Base-by-base conservation (phyloP, 768 basidiomycete genomes). In the Russula virescens region DNA sequence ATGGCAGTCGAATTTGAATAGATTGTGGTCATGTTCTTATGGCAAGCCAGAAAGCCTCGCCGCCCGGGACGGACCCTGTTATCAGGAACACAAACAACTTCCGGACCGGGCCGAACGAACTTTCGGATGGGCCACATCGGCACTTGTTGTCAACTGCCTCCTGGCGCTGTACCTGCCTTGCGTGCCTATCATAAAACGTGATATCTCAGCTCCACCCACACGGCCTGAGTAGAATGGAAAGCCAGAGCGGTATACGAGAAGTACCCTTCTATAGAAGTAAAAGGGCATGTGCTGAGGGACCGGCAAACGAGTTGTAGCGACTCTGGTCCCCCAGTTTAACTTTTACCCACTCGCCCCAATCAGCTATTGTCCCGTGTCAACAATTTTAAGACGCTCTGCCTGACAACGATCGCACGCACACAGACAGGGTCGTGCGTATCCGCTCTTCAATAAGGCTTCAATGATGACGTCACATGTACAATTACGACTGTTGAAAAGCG, bases 1-100 rank as follows among this genome's bases (percentile, higher is more conserved):
- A 65, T 49, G 54, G 31, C 19, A 18, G 49, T 38, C 4, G 58
- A 60, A 46, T 58, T 57, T 51, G 55, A 54, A 59, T 48, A 57
- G 42, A 53, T 51, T 34, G 62, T 16, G 42, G 51, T 42, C 62
- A 63, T 60, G 51, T 63, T 54, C 51, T 26, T 53, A n/a, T 58
- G 50, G 23, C 14, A 25, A 48, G 47, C 13, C 23, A 48, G 23
- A 48, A 26, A 48, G 47, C 21, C 46, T 47, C 7, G 51, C 28
- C 49, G 18, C 2, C 14, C 1, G 3, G 3, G 42, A 43, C 8
- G 18, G 14, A 16, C 14, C 38, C 38, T 16, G 14, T 2, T 10
- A 11, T 43, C 52, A 54, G 51, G 51, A 13, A 28, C 55, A 21
- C 23, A 1, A 25, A 23, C 21, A 13, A 35, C 38, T 53, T 21